These are phyloP conservation scores for Sporothrix sp. DNA, from an alignment of 2,329 filamentous ascomycete species.

Conservation along the genomic window DNA sequence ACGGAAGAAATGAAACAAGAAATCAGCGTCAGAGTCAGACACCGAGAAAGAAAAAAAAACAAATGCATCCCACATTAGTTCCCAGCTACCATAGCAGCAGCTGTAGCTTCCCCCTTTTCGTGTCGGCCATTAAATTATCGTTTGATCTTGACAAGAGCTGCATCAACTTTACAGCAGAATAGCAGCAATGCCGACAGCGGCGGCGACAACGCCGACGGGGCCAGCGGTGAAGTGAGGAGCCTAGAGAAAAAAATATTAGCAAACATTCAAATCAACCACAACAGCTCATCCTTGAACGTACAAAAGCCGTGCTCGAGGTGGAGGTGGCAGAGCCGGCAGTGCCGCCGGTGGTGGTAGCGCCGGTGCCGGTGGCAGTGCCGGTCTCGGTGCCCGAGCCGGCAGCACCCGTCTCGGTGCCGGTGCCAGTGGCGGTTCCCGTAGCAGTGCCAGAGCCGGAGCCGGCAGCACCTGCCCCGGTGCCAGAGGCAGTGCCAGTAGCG, in stretches of 20 bases:
- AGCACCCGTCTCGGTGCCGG: conserved; percentile 12
- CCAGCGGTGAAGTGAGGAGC: conserved; percentile 35
- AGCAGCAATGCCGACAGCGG: conserved; percentile 39
- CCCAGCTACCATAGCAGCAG: neutral
- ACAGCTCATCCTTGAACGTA: too few species aligned
- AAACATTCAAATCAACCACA: too few species aligned
- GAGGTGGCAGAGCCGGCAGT: neutral
- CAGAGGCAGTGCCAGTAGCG: too few species aligned
- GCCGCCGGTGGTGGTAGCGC: conserved; percentile 11
- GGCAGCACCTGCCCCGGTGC: too few species aligned
- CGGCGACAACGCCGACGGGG: conserved; percentile 37
- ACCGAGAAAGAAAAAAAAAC: neutral
- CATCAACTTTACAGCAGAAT: conserved; percentile 34
- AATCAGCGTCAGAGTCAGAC: neutral
- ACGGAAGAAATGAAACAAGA: conserved; percentile 5
- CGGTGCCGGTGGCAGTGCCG: conserved; percentile 19
- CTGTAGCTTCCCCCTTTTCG: neutral
- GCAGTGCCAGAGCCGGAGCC: conserved; percentile 7
- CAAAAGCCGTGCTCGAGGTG: conserved; percentile 19
- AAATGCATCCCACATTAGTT: conserved; percentile 5
- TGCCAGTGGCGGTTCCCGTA: too few species aligned
- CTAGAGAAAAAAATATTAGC: conserved; percentile 16
- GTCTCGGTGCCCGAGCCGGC: conserved; percentile 5
- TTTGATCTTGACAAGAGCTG: neutral
- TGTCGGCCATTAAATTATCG: neutral